Percentiles rank a stretch among this genome's conserved stretches.
Evolutionary conservation across 345 rosid genomes (phyloP).

Genomic region (Brassica juncea): DNA sequence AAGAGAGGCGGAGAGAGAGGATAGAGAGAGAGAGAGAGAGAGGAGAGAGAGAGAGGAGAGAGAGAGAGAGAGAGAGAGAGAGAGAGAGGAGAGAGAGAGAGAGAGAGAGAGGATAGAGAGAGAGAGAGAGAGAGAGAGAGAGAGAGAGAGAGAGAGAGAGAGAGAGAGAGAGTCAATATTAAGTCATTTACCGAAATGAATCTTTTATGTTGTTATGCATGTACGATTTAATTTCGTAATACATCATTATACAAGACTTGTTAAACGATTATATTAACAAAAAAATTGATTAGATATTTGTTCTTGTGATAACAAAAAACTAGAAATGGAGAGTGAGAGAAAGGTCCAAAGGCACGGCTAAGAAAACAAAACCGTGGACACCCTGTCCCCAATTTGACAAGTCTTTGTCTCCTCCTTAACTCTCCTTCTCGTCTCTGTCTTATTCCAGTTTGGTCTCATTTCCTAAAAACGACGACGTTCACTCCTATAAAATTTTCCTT

Average conservation of each 20-base stretch:
- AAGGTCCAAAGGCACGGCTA: slow-evolving; percentile 62
- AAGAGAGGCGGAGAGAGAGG: no score
- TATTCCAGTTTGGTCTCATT: slow-evolving; percentile 26
- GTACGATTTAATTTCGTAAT: neutral
- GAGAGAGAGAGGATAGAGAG: no score
- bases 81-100: no score
- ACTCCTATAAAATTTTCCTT: slow-evolving; percentile 34
- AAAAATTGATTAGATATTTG: neutral
- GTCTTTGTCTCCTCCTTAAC: slow-evolving; percentile 71
- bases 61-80: no score
- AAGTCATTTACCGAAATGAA: neutral
- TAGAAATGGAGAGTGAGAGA: slow-evolving; percentile 33
- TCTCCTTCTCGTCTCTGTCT: slow-evolving; percentile 32
- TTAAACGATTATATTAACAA: neutral
- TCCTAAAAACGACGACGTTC: slow-evolving; percentile 32
- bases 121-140: no score
- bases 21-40: neutral
- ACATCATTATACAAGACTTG: neutral
- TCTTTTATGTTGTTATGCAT: neutral
- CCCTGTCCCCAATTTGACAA: slow-evolving; percentile 54
- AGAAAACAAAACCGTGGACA: slow-evolving; percentile 49
- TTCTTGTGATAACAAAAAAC: neutral
- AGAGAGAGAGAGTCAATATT: neutral
- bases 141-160: no score
- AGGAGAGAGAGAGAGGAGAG: no score